Evolutionary conservation across 2,329 filamentous ascomycete species (phyloP).

Genomic region (Aureobasidium sp.): DNA sequence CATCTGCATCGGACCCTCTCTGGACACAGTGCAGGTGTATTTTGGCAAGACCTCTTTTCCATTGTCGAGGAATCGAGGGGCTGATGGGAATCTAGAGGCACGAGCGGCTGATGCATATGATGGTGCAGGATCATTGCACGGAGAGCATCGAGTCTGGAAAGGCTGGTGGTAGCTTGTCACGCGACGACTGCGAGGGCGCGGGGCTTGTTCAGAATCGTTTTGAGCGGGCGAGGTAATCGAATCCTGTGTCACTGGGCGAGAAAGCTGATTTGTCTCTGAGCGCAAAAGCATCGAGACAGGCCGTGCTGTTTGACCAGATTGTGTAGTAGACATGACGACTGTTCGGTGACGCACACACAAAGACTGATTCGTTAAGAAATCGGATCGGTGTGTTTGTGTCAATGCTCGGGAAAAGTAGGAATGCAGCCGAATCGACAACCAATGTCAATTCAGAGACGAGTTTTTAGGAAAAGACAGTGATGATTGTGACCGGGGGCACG

Average conservation of each 20-base stretch:
- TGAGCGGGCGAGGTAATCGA: not conserved
- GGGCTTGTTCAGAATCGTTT: not conserved
- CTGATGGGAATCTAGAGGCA: constrained; percentile 17
- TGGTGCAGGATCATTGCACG: constrained; percentile 28
- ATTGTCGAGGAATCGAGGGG: constrained; percentile 18
- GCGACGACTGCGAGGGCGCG: not conserved
- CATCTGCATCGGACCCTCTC: constrained; percentile 28
- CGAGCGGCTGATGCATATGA: constrained; percentile 25
- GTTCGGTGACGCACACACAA: not conserved
- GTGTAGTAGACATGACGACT: not conserved
- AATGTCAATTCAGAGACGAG: not conserved
- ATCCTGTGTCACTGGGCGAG: not conserved
- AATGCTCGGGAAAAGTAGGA: not conserved
- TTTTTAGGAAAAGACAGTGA: not conserved
- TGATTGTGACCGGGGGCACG: not conserved
- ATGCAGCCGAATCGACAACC: constrained; percentile 1
- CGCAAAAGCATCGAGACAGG: not conserved
- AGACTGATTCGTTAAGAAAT: not conserved
- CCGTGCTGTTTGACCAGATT: not conserved
- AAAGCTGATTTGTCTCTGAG: not conserved
- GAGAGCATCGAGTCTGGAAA: constrained; percentile 29
- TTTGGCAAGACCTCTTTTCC: constrained; percentile 26
- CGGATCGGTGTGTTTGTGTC: not conserved
- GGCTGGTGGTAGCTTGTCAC: constrained; percentile 29
- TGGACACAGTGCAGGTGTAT: constrained; percentile 30